Percentiles rank a stretch among this genome's conserved stretches.
Conservation (phyloP, 495 filamentous ascomycete species). For the Trichoderma erinaceum region DNA sequence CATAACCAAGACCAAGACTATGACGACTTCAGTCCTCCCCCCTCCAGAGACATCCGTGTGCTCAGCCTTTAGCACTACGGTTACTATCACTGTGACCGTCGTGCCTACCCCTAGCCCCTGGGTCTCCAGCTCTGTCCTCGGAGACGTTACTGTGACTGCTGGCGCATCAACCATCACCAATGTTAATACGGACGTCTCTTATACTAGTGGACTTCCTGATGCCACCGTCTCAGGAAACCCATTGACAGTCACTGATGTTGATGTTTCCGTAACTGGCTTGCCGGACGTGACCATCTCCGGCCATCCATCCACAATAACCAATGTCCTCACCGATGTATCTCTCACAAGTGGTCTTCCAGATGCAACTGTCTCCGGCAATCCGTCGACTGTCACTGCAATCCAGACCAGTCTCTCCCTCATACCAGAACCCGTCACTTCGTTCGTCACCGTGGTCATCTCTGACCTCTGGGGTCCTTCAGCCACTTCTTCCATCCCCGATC, state of each 20-base stretch:
- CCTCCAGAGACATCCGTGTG: slow-evolving; percentile 12
- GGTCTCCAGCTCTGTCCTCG: slow-evolving; percentile 6
- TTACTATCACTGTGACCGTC: slow-evolving; percentile 19
- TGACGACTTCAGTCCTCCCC: slow-evolving; percentile 12
- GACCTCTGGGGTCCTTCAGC: slow-evolving; percentile 8
- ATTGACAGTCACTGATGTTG: slow-evolving; percentile 17
- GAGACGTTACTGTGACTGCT: slow-evolving; percentile 11
- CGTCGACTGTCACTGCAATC: slow-evolving; percentile 16
- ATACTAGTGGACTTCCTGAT: slow-evolving; percentile 11
- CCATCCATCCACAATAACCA: slow-evolving; percentile 6
- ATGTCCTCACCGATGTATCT: slow-evolving; percentile 13
- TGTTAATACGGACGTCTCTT: slow-evolving; percentile 14
- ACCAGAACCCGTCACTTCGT: neutral
- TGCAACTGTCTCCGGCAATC: slow-evolving; percentile 14
- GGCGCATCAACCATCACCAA: slow-evolving; percentile 11
- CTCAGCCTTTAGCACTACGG: slow-evolving; percentile 1
- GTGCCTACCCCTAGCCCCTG: slow-evolving; percentile 16
- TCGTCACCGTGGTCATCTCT: slow-evolving; percentile 7
- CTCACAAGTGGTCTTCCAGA: slow-evolving; percentile 11
- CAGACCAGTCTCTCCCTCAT: slow-evolving; percentile 21
- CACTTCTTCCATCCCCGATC: slow-evolving; percentile 8
- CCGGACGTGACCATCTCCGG: slow-evolving; percentile 14
- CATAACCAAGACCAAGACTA: slow-evolving; percentile 16
- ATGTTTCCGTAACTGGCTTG: slow-evolving; percentile 15
- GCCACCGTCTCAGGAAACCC: slow-evolving; percentile 10